Evolutionary conservation across 768 basidiomycete species (phyloP).

Genomic region (Pulveroboletus sp.): DNA sequence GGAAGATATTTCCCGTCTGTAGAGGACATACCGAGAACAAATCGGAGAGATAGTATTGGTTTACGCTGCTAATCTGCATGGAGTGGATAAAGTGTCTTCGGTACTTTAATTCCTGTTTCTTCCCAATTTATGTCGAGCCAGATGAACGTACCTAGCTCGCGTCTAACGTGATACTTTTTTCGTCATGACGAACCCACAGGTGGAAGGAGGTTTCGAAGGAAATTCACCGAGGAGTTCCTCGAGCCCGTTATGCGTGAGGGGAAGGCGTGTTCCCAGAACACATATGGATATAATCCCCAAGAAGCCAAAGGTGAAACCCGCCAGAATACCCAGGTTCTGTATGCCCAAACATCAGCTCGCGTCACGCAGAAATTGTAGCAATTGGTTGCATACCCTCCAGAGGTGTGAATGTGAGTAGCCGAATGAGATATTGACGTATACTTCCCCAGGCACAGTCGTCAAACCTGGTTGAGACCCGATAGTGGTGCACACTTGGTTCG

Average conservation of each 20-base stretch:
- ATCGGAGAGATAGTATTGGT: slow-evolving; percentile 54
- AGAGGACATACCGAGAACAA: slow-evolving; percentile 47
- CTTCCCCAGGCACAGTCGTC: slow-evolving; percentile 39
- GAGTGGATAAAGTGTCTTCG: background rate
- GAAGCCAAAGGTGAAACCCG: slow-evolving; percentile 42
- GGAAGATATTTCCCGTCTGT: slow-evolving; percentile 49
- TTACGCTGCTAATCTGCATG: background rate
- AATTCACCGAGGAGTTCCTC: slow-evolving; percentile 8
- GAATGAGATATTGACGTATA: slow-evolving; percentile 36
- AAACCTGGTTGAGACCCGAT: slow-evolving; percentile 40
- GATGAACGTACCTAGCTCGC: slow-evolving; percentile 6
- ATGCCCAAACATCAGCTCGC: slow-evolving; percentile 1
- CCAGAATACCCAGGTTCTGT: slow-evolving; percentile 43
- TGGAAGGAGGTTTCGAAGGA: slow-evolving; percentile 1
- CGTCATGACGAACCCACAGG: slow-evolving; percentile 1
- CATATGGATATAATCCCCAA: no score
- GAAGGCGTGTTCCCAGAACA: no score
- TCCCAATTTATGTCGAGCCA: slow-evolving; percentile 6
- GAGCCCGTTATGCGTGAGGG: no score
- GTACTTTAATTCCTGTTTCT: background rate
- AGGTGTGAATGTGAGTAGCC: slow-evolving; percentile 26
- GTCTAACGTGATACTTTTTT: background rate
- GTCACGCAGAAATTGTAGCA: background rate
- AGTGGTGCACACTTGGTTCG: slow-evolving; percentile 43
- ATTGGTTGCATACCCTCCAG: slow-evolving; percentile 37